Base-by-base conservation (phyloP, 2,329 filamentous ascomycete species). In the Seiridium cupressi region DNA sequence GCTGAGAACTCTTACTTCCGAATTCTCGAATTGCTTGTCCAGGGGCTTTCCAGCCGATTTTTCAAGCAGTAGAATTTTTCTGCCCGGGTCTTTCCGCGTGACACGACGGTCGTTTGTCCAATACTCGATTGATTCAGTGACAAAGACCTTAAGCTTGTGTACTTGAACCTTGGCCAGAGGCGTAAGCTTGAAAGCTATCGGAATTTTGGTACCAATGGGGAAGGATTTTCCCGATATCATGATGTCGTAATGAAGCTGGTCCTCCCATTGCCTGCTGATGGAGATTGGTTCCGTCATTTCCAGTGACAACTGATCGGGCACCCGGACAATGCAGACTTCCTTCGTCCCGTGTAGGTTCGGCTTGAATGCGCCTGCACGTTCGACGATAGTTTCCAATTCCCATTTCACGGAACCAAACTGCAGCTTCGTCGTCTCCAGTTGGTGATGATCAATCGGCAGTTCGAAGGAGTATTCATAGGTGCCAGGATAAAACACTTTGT, bases 151-250 rank as follows among this genome's bases (percentile, higher is more conserved):
- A 73, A 97, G 89, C 65, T 94, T 89, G 75, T 97, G 93, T 58
- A 94, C 91, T 72, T 96, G 92, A 5, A 97, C 93, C 78, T 97
- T 97, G 62, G 93, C 93, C 31, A 97, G 77, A 0, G 93, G 93
- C 0, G 93, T 97, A 65, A 97, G 81, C 74, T 96, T 97, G 80
- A 97, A 96, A 1, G 93, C 93, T 61, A 97, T 95, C 1, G 93
- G 93, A 13, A 97, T 92, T 68, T 91, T 91, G 44, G 90, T 85
- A 13, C 93, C 93, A 26, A 97, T 84, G 0, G 93, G 92, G 62
- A 97, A 97, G 0, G 93, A 96, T 81, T 97, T 97, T 58, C 93
- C 93, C 1, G 93, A 97, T 58, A 97, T 96, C 72, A 97, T 89
- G 66, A 97, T 97, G 69, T 97, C 93, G 76, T 97, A 97, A 70